Percentiles rank a stretch among this genome's conserved stretches.
phyloP scores from a whole-genome alignment of 176 grass and related monocot species.

The Eleusine coracana region DNA sequence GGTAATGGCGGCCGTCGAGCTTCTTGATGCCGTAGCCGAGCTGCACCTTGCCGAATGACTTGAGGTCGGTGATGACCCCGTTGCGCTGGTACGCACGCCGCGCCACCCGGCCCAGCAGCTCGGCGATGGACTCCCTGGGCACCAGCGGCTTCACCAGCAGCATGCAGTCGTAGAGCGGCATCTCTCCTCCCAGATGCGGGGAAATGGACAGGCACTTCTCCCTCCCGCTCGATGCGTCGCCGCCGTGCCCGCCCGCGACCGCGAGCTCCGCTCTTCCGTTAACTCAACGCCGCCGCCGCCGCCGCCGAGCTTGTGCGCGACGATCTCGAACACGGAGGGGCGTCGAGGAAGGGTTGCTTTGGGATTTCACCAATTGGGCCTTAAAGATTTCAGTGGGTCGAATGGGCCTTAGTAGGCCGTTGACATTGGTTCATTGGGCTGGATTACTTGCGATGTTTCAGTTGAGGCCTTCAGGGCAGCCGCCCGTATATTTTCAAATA shows the following conservation, averaged over 20 bases:
- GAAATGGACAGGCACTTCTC: not conserved
- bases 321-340: constrained; percentile 6
- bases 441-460: not conserved
- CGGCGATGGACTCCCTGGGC: constrained; percentile 53
- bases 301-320: not conserved
- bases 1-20: constrained; percentile 75
- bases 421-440: not conserved
- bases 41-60: constrained; percentile 75
- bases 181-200: not conserved
- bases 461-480: too few relatives aligned
- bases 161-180: constrained; percentile 94
- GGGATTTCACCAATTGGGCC: not conserved
- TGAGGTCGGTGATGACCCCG: constrained; percentile 80
- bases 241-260: not conserved
- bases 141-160: constrained; percentile 68
- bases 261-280: not conserved
- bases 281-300: constrained; percentile 25
- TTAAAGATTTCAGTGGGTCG: not conserved
- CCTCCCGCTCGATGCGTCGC: constrained; percentile 4
- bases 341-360: not conserved
- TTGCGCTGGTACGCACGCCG: constrained; percentile 70
- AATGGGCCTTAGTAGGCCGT: not conserved
- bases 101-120: constrained; percentile 66
- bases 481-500: too few relatives aligned
- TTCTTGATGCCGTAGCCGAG: constrained; percentile 89